Conservation (phyloP, 345 rosid species). For the Ricinus communis region DNA sequence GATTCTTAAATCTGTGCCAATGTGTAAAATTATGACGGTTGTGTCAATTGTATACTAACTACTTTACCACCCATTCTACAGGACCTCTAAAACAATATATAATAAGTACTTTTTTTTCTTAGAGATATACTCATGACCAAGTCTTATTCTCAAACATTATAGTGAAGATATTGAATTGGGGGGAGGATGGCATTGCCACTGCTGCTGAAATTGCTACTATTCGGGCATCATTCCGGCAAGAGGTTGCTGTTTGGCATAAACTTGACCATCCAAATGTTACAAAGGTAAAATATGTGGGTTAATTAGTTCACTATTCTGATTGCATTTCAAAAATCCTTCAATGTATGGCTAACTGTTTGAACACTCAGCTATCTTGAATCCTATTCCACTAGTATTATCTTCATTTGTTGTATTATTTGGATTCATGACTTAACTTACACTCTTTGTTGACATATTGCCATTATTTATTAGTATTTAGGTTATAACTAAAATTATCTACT, state of each 20-base stretch:
- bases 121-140: background rate
- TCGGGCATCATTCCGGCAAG: constrained; percentile 35
- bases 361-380: background rate
- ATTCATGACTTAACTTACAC: background rate
- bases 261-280: constrained; percentile 36
- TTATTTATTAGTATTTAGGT: background rate
- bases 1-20: background rate
- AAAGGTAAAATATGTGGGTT: constrained; percentile 15
- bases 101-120: background rate
- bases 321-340: background rate
- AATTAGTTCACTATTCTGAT: background rate
- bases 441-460: constrained; percentile 1
- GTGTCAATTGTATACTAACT: background rate
- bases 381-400: background rate
- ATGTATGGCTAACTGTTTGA: background rate
- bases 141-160: constrained; percentile 6
- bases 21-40: background rate
- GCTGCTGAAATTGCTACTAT: constrained; percentile 35
- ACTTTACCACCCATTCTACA: background rate
- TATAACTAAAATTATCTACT: constrained; percentile 10
- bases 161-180: constrained; percentile 38
- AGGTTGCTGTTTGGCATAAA: constrained; percentile 41
- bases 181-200: constrained; percentile 38
- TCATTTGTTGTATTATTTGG: background rate
- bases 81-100: background rate